These are phyloP conservation scores for Leucoagaricus sp. DNA, from an alignment of 1,284 basidiomycete genomes.

Conservation along the genomic window DNA sequence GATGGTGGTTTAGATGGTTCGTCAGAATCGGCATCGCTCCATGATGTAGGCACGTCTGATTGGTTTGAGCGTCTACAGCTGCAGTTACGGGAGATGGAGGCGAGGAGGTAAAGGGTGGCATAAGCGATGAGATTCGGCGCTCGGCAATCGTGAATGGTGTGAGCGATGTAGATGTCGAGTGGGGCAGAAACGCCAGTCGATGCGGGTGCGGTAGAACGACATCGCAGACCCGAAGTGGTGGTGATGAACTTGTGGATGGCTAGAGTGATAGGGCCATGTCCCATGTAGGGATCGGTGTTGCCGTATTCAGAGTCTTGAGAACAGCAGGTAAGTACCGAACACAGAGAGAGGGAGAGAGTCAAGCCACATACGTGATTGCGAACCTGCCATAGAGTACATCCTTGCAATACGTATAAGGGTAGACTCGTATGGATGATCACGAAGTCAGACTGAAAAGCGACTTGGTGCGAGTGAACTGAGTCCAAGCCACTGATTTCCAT, in stretches of 20 bases:
- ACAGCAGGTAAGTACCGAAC: neutral
- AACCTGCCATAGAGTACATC: too few relatives aligned
- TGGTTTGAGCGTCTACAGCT: neutral
- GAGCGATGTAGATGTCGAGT: neutral
- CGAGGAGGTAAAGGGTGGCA: constrained; percentile 1
- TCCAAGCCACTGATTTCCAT: too few relatives aligned
- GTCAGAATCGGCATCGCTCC: neutral
- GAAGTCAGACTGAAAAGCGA: too few relatives aligned
- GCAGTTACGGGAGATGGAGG: neutral
- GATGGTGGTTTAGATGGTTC: neutral
- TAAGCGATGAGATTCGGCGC: neutral
- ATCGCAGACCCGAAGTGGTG: neutral
- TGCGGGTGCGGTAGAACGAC: neutral
- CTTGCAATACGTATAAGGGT: too few relatives aligned
- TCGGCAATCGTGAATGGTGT: neutral
- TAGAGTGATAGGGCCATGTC: neutral
- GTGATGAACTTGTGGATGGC: constrained; percentile 4
- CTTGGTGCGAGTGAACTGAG: too few relatives aligned
- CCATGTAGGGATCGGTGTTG: neutral
- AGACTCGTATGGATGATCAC: too few relatives aligned
- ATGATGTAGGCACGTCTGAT: neutral
- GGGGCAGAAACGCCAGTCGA: neutral
- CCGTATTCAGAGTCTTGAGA: neutral
- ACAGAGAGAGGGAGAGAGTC: neutral
- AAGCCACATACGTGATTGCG: neutral